Base-by-base conservation (phyloP, 345 rosid species). In the Aegle marmelos region DNA sequence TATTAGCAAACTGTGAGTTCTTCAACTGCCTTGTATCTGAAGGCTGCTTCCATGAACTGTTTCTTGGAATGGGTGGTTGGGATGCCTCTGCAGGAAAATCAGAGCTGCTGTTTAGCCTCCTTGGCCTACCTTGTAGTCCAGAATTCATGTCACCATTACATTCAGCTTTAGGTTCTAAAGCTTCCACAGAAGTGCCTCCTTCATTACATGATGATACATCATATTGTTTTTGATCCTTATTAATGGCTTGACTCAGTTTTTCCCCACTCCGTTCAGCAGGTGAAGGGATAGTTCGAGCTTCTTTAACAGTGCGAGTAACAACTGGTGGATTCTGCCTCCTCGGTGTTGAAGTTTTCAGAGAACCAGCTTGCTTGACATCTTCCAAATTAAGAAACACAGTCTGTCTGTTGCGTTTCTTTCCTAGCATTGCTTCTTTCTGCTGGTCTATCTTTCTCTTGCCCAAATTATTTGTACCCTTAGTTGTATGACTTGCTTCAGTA, bases 341-440 rank as follows among this genome's bases (percentile, higher is more conserved):
- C 69, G 98, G 98, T 28, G 95, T 94, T 17, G 92, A 85, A 22
- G 89, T 84, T 84, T 93, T 97, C 71, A 87, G 79, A 7, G 93
- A 75, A 34, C 94, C 90, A 73, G 91, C 97, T 89, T 94, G 98
- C 88, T 91, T 97, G 84, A 91, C 98, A 82, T 93, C 99, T 85
- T 97, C 99, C 78, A 93, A 73, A 76, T 93, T 90, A 61, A 97
- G 91, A 85, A 97, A 89, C 93, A 92, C 76, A 48, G 97, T 97
- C 90, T 97, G 97, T 71, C 99, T 85, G 84, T 82, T 89, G 53
- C 99, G 98, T 82, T 90, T 96, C 92, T 96, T 96, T 56, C 99
- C 99, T 75, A 94, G 85, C 99, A 96, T 96, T 66, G 92, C 92
- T 86, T 94, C 99, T 84, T 94, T 96, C 37, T 91, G 99, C 22